These are phyloP conservation scores for Asterochloris sp. DNA, from an alignment of 139 green algal species.

Conservation along the genomic window DNA sequence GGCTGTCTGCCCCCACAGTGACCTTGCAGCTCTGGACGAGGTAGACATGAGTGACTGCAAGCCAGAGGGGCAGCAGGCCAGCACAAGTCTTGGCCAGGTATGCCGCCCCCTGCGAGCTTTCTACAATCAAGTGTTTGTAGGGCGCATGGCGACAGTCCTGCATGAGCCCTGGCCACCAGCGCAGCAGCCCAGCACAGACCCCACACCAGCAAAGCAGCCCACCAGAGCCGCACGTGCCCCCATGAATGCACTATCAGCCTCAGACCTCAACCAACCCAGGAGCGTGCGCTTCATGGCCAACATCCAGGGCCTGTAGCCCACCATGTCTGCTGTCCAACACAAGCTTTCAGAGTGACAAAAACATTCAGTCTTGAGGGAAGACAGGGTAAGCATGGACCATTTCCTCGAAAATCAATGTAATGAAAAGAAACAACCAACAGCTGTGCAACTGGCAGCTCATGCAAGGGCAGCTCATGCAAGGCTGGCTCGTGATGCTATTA, in stretches of 20 bases:
- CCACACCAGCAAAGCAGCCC: not conserved
- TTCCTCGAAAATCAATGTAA: no score
- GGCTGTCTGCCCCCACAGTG: slow-evolving; percentile 7
- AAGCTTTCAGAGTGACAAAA: no score
- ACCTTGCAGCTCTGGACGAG: not conserved
- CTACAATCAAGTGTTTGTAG: slow-evolving; percentile 32
- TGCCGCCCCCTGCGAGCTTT: slow-evolving; percentile 14
- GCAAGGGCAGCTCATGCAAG: no score
- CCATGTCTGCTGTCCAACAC: no score
- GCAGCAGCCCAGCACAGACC: not conserved
- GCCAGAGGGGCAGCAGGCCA: not conserved
- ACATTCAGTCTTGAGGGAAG: no score
- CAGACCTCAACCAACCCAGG: slow-evolving; percentile 11
- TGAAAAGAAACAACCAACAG: no score
- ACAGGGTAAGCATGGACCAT: no score
- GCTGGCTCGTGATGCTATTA: no score
- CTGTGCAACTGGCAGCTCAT: no score
- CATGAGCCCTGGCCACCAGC: not conserved
- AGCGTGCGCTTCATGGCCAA: no score
- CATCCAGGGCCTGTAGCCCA: no score
- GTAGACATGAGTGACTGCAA: slow-evolving; percentile 3
- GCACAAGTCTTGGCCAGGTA: not conserved
- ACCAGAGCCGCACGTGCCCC: not conserved
- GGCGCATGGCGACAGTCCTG: slow-evolving; percentile 4
- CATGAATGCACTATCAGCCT: slow-evolving; percentile 5